phyloP scores from a whole-genome alignment of 1,284 basidiomycete genomes.

The Omphalotus olearius region DNA sequence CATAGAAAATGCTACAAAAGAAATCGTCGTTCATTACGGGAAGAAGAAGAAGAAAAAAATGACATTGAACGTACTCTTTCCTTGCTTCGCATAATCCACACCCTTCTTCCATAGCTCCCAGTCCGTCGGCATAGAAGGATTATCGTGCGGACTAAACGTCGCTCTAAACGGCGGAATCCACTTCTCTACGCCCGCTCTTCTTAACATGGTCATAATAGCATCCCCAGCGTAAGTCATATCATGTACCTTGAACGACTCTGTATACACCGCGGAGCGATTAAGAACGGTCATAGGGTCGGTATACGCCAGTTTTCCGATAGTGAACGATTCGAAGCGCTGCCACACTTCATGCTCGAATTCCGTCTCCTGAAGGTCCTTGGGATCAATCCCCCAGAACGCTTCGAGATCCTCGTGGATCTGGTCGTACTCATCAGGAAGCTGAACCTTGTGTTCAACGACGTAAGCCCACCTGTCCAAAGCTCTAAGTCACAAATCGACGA shows the following conservation, averaged over 20 bases:
- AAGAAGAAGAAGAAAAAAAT: no score
- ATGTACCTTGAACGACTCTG: not conserved
- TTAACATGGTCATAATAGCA: constrained; percentile 18
- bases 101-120: constrained; percentile 32
- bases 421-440: constrained; percentile 56
- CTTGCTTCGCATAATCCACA: constrained; percentile 31
- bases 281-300: not conserved
- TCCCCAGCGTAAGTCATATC: not conserved
- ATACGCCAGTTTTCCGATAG: not conserved
- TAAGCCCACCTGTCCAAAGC: constrained; percentile 50
- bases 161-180: constrained; percentile 32
- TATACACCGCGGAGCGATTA: not conserved
- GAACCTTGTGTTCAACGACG: constrained; percentile 47
- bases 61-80: constrained; percentile 36
- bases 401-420: constrained; percentile 45
- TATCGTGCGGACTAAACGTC: constrained; percentile 36
- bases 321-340: not conserved
- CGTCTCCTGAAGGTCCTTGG: constrained; percentile 29
- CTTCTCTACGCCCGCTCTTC: constrained; percentile 24
- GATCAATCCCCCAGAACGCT: constrained; percentile 45
- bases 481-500: not conserved
- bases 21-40: no score
- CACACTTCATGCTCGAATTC: not conserved
- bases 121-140: constrained; percentile 35
- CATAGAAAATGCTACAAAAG: constrained; percentile 1